Evolutionary conservation across 306 rosid species (phyloP), one percentile per base, ranked within the genome.

Genomic region (Prunus mume): DNA sequence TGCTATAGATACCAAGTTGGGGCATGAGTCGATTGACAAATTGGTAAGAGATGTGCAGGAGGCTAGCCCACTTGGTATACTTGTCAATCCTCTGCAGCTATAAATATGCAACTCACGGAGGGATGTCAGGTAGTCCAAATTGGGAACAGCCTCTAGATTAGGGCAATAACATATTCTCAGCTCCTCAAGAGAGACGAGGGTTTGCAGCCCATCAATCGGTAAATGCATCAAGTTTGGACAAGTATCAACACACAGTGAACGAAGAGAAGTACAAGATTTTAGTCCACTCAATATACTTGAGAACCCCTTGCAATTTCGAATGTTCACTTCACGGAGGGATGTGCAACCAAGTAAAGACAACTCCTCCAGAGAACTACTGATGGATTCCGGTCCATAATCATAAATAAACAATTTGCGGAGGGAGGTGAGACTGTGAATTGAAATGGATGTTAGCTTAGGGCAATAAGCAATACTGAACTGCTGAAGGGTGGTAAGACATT

Each of bases 151-250:
- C 30, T 20, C 30, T 3, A 24, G 32, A 57, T 9, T 3, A 20
- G 1, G 32, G 14, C 13, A 57, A n/a, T 20, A 0, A 1, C 0
- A 0, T 3, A 57, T 9, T 0, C 1, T 0, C 32, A 57, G 0
- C 0, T 0, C 1, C 15, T 56, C 13, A 9, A 57, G 63, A 9
- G 62, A 56, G 11, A n/a, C 30, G 27, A 17, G 28, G 63, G 15
- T 8, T 7, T 57, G 63, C 22, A 57, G 25, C 24, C 28, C 28
- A 2, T 22, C 14, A n/a, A 1, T 54, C 22, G 25, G 18, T 18
- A 54, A 54, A 6, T 19, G 6, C 60, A 18, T n/a, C 9, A 54
- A 18, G 9, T 54, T 19, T 0, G n/a, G 54, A 54, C 58, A 54
- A 17, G 2, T 2, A 0, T 0, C 0, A 0, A 54, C 20, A 19